Evolutionary conservation across 306 rosid species (phyloP).

Genomic region (Senna tora): DNA sequence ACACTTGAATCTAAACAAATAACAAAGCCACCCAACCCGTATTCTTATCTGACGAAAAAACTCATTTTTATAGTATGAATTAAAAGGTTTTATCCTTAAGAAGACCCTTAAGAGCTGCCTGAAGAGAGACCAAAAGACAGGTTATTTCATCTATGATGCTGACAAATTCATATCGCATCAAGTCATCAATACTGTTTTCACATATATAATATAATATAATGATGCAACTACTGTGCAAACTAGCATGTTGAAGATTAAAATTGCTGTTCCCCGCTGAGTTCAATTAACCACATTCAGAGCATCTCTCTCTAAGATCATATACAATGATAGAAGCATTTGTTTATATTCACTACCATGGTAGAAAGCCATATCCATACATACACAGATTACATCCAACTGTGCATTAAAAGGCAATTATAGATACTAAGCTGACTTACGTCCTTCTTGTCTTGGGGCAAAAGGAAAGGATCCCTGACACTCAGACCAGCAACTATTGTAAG

Average conservation of each 20-base stretch:
- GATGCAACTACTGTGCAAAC: constrained; percentile 15
- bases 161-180: constrained; percentile 23
- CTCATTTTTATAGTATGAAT: not conserved
- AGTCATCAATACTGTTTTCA: not conserved
- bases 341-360: constrained; percentile 29
- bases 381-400: constrained; percentile 23
- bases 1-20: not conserved
- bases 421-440: constrained; percentile 65
- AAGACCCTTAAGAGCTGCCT: not conserved
- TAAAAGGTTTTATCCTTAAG: not conserved
- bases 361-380: constrained; percentile 26
- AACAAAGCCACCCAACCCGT: not conserved
- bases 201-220: not conserved
- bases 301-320: not conserved
- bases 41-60: no score
- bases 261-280: not conserved
- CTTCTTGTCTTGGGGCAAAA: constrained; percentile 95
- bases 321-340: constrained; percentile 14
- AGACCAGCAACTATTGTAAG: constrained; percentile 92
- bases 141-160: constrained; percentile 16
- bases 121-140: not conserved
- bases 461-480: constrained; percentile 97
- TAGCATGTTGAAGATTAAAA: constrained; percentile 25
- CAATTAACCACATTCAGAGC: constrained; percentile 24
- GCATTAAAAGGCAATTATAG: constrained; percentile 39